Conservation (phyloP, 2,329 filamentous ascomycete genomes). For the Aurifilum marmelostoma region DNA sequence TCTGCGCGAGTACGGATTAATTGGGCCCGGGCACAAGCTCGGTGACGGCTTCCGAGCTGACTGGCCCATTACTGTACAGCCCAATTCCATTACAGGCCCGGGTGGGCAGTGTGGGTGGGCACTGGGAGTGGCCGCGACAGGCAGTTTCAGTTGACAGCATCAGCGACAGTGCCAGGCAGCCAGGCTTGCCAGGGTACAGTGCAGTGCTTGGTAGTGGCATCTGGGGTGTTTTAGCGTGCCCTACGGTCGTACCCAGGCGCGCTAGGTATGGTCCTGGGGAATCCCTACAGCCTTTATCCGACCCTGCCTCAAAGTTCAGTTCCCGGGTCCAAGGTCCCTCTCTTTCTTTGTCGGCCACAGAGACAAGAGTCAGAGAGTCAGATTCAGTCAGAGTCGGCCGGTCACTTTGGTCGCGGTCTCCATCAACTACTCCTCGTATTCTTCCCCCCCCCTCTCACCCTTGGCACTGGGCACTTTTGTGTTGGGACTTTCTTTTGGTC, state of each 20-base stretch:
- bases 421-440: constrained; percentile 7
- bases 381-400: constrained; percentile 1
- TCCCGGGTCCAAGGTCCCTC: background rate
- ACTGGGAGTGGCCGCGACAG: background rate
- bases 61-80: background rate
- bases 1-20: background rate
- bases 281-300: constrained; percentile 1
- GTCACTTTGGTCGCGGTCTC: background rate
- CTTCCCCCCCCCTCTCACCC: background rate
- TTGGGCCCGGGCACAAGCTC: constrained; percentile 2
- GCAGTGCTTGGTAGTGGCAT: background rate
- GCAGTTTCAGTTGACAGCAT: background rate
- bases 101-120: background rate
- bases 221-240: constrained; percentile 7
- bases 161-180: background rate
- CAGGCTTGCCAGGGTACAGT: background rate
- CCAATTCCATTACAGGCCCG: background rate
- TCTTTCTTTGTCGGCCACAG: background rate
- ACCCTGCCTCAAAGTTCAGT: constrained; percentile 7
- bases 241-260: background rate
- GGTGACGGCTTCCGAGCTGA: background rate
- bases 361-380: background rate
- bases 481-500: background rate
- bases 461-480: background rate
- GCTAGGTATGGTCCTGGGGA: constrained; percentile 2